Evolutionary conservation across 1,284 basidiomycete genomes (phyloP), one percentile per base, ranked within the genome.

Genomic region (Blastosporella zonata): DNA sequence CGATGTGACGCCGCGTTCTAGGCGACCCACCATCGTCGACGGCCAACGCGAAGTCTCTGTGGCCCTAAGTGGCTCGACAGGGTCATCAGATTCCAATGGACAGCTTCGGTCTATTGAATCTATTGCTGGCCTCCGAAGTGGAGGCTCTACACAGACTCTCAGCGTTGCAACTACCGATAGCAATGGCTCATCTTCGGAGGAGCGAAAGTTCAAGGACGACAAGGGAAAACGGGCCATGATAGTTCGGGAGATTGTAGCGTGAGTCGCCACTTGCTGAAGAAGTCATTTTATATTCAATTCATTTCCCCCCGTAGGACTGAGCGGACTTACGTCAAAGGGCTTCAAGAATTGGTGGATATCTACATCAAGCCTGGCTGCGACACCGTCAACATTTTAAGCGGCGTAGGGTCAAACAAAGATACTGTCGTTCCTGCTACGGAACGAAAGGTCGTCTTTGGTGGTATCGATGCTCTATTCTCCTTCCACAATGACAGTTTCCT

Each of bases 401-500:
- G 81, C 35, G 84, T 85, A 12, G 74, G 82, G 10, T 81, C 84
- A n/a, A 74, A 71, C 54, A 90, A 84, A 62, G 93, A 97, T 53
- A 89, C 90, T 0, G 74, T 94, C 15, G 78, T 97, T n/a, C 92
- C 94, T n/a, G 72, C 76, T 13, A 65, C 81, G 2, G 97, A 98
- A 67, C 84, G 96, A 51, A 93, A 90, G 63, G 79, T 95, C 33
- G 93, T 98, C 20, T 99, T 98, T 66, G 86, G 86, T 52, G 93
- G 95, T 22, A 74, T 98, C 29, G 96, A 98, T 55, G 82, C 89
- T 2, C 75, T 99, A 37, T 87, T 93, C 59, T 87, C 87, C 15
- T 97, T 99, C 72, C 96, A 98, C 65, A 82, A 83, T 45, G 86
- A 91, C 53, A 94, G 87, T 59, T 94, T 99, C 70, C 74, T 98